Conservation (phyloP, 345 rosid genomes). For the Tarenaya hassleriana region DNA sequence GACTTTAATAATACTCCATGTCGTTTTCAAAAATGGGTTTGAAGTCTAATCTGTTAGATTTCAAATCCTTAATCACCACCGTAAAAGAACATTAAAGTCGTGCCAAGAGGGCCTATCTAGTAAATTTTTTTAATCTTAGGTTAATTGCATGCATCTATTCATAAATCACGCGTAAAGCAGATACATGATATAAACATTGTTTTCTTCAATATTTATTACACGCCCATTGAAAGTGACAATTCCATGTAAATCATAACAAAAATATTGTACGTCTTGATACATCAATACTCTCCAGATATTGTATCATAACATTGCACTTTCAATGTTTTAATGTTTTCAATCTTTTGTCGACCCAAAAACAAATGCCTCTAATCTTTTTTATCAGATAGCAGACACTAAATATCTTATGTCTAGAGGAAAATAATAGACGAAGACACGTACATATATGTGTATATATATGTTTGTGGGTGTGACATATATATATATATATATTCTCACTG, state of each 20-base stretch:
- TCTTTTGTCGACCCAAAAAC: not conserved
- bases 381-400: not conserved
- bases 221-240: slow-evolving; percentile 23
- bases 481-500: no score
- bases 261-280: slow-evolving; percentile 20
- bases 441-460: slow-evolving; percentile 10
- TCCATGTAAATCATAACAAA: slow-evolving; percentile 22
- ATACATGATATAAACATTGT: no score
- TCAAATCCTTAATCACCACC: slow-evolving; percentile 28
- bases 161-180: no score
- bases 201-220: no score
- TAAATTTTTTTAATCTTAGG: not conserved
- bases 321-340: no score
- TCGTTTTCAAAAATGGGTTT: slow-evolving; percentile 15
- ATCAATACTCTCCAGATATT: slow-evolving; percentile 14
- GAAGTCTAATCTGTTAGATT: not conserved
- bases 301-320: not conserved
- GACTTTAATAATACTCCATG: slow-evolving; percentile 28
- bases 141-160: no score
- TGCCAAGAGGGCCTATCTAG: no score
- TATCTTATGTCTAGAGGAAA: slow-evolving; percentile 2
- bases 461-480: slow-evolving; percentile 21
- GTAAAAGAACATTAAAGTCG: slow-evolving; percentile 11
- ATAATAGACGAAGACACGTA: slow-evolving; percentile 11
- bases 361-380: not conserved